Percentiles rank a stretch among this genome's conserved stretches.
These are phyloP conservation scores for Microbotryum violaceum DNA, from an alignment of 1,284 basidiomycete genomes.

Conservation along the genomic window DNA sequence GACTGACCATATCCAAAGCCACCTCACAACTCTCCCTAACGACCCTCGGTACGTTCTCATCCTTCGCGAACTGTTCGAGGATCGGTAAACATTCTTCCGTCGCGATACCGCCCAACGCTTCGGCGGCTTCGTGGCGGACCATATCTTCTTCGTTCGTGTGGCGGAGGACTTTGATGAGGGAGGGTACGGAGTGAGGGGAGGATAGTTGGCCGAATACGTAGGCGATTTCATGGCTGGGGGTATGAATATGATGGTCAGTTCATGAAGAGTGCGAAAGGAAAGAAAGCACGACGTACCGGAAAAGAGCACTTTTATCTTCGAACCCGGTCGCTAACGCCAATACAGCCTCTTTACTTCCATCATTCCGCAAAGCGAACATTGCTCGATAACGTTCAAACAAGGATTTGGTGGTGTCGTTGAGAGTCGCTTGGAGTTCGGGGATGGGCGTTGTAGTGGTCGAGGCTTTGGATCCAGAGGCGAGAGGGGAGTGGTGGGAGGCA, in stretches of 20 bases:
- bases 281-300: constrained; percentile 69
- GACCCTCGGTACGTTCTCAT: constrained; percentile 72
- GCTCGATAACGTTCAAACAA: constrained; percentile 94
- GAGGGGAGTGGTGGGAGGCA: constrained; percentile 42
- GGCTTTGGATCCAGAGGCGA: constrained; percentile 28
- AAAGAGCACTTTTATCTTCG: constrained; percentile 73
- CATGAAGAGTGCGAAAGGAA: not conserved
- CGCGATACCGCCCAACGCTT: constrained; percentile 92
- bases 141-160: constrained; percentile 77
- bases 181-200: constrained; percentile 78
- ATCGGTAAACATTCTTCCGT: constrained; percentile 79
- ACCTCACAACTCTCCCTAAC: constrained; percentile 95
- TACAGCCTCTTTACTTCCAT: constrained; percentile 63
- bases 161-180: constrained; percentile 68
- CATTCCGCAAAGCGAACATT: constrained; percentile 94
- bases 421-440: constrained; percentile 52
- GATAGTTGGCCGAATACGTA: constrained; percentile 97
- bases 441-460: constrained; percentile 36
- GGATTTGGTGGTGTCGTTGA: constrained; percentile 62
- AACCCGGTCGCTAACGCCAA: constrained; percentile 87
- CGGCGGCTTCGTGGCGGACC: constrained; percentile 98
- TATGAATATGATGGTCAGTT: not conserved
- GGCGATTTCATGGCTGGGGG: constrained; percentile 80
- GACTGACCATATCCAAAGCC: constrained; percentile 74
- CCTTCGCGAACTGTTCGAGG: constrained; percentile 74